Percentiles rank a stretch among this genome's conserved stretches.
Conservation (phyloP, 306 rosid genomes). For the Ceratonia siliqua region DNA sequence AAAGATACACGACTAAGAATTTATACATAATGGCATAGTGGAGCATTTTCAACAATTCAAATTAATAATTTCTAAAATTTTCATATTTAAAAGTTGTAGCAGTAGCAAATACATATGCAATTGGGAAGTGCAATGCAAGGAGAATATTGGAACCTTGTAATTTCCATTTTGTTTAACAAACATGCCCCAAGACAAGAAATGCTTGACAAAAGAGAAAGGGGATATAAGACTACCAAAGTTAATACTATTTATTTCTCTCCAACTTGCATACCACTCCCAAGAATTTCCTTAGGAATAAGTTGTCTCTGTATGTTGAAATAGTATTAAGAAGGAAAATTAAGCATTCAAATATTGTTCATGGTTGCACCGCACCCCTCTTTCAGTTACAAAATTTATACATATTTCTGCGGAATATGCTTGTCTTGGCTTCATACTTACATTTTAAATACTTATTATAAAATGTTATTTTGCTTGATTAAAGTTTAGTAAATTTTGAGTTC, state of each 20-base stretch:
- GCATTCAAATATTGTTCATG: background rate
- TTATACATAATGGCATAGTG: constrained; percentile 12
- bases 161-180: background rate
- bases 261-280: background rate
- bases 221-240: background rate
- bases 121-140: background rate
- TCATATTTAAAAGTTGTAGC: background rate
- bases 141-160: background rate
- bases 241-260: background rate
- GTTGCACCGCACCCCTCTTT: background rate
- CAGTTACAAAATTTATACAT: background rate
- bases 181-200: background rate
- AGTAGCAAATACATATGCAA: background rate
- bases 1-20: constrained; percentile 36
- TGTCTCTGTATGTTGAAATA: background rate
- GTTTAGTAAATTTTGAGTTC: background rate
- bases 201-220: background rate
- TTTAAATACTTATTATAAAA: background rate
- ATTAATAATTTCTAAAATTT: no score
- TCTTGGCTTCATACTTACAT: background rate
- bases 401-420: background rate
- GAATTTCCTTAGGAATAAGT: background rate
- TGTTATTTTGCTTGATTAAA: background rate
- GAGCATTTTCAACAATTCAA: background rate
- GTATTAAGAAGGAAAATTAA: background rate